A percentile compares a stretch with the other conserved stretches of the same genome.
Conservation (phyloP, 306 rosid genomes). For the Geum urbanum region DNA sequence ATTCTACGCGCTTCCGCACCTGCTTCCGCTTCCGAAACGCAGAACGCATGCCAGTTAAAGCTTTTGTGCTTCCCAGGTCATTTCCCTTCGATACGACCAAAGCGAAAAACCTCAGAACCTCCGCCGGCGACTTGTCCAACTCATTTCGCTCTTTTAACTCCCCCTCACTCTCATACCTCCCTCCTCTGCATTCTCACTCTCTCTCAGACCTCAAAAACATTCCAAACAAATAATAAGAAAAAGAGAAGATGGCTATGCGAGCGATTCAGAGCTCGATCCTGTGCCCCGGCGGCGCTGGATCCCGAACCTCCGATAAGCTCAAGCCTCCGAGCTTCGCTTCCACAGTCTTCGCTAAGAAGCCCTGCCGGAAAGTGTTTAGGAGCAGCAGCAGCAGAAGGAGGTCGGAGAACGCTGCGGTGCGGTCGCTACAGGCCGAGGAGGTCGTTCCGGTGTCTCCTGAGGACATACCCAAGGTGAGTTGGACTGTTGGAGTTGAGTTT, state of each 20-base stretch:
- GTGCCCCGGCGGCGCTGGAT: conserved; percentile 44
- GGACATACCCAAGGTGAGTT: conserved; percentile 58
- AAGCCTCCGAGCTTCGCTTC: conserved; percentile 45
- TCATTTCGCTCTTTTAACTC: too few relatives aligned
- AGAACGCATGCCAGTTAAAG: too few relatives aligned
- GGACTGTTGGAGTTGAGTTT: background rate
- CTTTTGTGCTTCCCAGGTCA: too few relatives aligned
- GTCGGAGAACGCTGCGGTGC: conserved; percentile 43
- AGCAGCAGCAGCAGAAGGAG: conserved; percentile 3
- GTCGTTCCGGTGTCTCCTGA: conserved; percentile 75
- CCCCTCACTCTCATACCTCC: too few relatives aligned
- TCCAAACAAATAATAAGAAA: too few relatives aligned
- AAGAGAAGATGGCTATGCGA: conserved; percentile 36
- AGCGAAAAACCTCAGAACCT: too few relatives aligned
- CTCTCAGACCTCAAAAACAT: too few relatives aligned
- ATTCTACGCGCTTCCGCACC: too few relatives aligned
- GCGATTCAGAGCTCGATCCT: conserved; percentile 54
- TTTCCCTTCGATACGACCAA: too few relatives aligned
- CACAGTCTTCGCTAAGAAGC: conserved; percentile 27
- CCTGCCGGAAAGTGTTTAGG: conserved; percentile 5
- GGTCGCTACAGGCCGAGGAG: conserved; percentile 46
- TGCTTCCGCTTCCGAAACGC: too few relatives aligned
- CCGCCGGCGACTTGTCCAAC: too few relatives aligned
- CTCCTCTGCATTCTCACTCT: too few relatives aligned
- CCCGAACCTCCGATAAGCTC: conserved; percentile 40